phyloP scores from a whole-genome alignment of 495 filamentous ascomycete genomes.

The Penicillium silybi region DNA sequence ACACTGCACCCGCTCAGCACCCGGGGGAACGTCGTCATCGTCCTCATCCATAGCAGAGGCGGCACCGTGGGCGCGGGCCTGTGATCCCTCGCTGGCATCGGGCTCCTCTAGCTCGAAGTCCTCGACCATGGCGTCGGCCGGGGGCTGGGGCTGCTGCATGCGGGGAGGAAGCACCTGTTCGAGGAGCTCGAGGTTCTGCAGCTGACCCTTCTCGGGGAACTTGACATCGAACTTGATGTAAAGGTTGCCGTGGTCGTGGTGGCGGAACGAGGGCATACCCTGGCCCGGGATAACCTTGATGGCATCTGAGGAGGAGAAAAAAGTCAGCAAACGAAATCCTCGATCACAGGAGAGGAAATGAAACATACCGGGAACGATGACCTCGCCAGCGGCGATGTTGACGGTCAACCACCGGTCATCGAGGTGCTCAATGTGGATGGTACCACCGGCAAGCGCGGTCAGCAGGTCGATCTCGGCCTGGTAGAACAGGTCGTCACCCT shows the following conservation, averaged over 20 bases:
- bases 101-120: slow-evolving; percentile 81
- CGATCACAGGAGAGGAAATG: not conserved
- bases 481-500: slow-evolving; percentile 95
- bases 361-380: slow-evolving; percentile 83
- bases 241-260: slow-evolving; percentile 94
- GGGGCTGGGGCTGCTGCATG: slow-evolving; percentile 54
- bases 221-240: slow-evolving; percentile 98
- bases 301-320: slow-evolving; percentile 51
- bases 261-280: slow-evolving; percentile 95
- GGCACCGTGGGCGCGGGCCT: slow-evolving; percentile 68
- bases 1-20: slow-evolving; percentile 93
- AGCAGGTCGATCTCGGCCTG: slow-evolving; percentile 94
- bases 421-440: slow-evolving; percentile 88
- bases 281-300: slow-evolving; percentile 95
- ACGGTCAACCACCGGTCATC: slow-evolving; percentile 95
- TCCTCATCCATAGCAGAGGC: slow-evolving; percentile 75
- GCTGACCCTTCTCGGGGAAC: slow-evolving; percentile 67
- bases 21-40: slow-evolving; percentile 68
- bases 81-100: slow-evolving; percentile 61
- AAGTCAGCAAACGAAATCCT: slow-evolving; percentile 12
- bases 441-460: slow-evolving; percentile 87
- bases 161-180: slow-evolving; percentile 79
- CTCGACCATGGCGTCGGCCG: slow-evolving; percentile 82
- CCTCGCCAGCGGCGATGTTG: slow-evolving; percentile 85
- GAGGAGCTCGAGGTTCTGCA: slow-evolving; percentile 56